These are phyloP conservation scores for Fusarium clavum DNA, from an alignment of 2,329 filamentous ascomycete genomes.

Conservation along the genomic window DNA sequence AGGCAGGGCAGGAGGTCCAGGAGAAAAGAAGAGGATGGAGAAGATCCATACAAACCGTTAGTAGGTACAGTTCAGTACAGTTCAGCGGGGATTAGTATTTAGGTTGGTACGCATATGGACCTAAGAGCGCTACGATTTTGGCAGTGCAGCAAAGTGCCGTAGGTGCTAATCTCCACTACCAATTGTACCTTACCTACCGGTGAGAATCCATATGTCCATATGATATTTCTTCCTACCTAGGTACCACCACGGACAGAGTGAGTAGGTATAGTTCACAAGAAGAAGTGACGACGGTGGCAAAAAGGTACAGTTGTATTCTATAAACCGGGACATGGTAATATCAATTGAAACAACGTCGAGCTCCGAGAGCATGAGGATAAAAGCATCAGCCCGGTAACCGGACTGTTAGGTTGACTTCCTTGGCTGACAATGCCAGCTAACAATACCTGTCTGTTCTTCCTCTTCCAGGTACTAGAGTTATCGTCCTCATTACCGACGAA, in stretches of 20 bases:
- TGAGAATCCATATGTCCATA: too few species aligned
- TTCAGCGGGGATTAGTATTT: too few species aligned
- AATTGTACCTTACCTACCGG: neutral
- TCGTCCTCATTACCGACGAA: slow-evolving; percentile 1
- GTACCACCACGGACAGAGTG: neutral
- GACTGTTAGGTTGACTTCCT: slow-evolving; percentile 11
- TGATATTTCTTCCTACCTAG: too few species aligned
- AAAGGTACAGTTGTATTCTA: neutral
- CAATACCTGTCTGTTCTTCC: neutral
- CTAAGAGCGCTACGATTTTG: neutral
- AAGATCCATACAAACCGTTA: neutral
- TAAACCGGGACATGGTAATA: neutral
- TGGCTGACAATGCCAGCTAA: neutral
- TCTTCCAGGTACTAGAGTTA: neutral
- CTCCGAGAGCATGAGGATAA: neutral
- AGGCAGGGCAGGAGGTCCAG: neutral
- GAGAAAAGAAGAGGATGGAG: neutral
- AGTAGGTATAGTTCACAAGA: neutral
- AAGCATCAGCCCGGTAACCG: neutral
- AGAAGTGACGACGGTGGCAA: neutral
- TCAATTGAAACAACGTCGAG: neutral
- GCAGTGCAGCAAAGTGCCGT: slow-evolving; percentile 3
- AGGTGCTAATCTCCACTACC: neutral
- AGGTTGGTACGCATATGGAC: too few species aligned
- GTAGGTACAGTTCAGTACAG: slow-evolving; percentile 16